Percentiles rank a stretch among this genome's conserved stretches.
Evolutionary conservation across 768 basidiomycete species (phyloP).

Genomic region (Pisolithus marmoratus): DNA sequence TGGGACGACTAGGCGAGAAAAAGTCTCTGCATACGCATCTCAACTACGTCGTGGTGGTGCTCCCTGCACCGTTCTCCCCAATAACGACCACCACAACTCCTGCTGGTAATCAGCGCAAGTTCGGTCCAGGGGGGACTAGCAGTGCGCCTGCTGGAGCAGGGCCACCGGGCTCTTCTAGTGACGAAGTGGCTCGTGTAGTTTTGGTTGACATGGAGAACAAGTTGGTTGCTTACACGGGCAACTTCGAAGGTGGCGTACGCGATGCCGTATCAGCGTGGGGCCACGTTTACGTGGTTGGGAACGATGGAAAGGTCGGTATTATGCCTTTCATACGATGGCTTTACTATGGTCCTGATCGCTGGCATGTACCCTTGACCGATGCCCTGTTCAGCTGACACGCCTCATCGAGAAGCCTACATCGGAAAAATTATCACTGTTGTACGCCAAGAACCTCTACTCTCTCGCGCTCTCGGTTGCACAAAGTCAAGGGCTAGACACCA

Average conservation of each 20-base stretch:
- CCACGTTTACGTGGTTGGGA: conserved; percentile 70
- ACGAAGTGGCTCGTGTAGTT: conserved; percentile 72
- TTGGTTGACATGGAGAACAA: conserved; percentile 93
- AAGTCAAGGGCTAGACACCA: conserved; percentile 74
- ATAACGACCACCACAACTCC: conserved; percentile 64
- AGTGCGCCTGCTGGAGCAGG: not conserved
- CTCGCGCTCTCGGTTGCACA: conserved; percentile 81
- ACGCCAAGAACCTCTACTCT: conserved; percentile 68
- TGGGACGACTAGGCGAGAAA: conserved; percentile 37
- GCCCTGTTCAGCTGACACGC: conserved; percentile 46
- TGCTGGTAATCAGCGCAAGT: conserved; percentile 17
- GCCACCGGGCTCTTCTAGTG: conserved; percentile 35
- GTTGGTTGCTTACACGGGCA: conserved; percentile 76
- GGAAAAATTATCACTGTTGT: conserved; percentile 82
- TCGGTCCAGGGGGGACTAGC: conserved; percentile 10
- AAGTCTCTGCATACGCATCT: conserved; percentile 67
- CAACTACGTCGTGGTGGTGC: conserved; percentile 88
- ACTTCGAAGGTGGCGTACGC: conserved; percentile 78
- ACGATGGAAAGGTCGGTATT: conserved; percentile 64
- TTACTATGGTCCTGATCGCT: no score
- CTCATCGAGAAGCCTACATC: conserved; percentile 76
- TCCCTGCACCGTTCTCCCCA: conserved; percentile 63
- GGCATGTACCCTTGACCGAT: no score
- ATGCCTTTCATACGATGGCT: not conserved
- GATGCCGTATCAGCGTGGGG: conserved; percentile 82